phyloP scores from a whole-genome alignment of 2,329 filamentous ascomycete genomes.

The Phyllosticta capitalensis region DNA sequence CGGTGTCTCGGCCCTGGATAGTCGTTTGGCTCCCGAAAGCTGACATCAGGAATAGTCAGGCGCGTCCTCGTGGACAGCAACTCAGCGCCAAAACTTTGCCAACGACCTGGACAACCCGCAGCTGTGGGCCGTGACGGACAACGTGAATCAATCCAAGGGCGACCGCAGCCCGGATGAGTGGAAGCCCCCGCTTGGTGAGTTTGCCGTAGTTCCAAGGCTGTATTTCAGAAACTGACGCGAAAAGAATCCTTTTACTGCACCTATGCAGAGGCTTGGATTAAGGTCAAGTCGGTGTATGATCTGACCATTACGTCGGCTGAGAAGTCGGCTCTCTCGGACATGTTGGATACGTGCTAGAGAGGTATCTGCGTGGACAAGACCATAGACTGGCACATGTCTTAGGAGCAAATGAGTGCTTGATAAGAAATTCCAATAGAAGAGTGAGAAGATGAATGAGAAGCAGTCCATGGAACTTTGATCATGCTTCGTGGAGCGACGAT shows the following conservation, averaged over 20 bases:
- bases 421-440: not conserved
- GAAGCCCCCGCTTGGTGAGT: conserved; percentile 57
- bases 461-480: too few relatives aligned
- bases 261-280: conserved; percentile 67
- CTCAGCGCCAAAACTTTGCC: conserved; percentile 58
- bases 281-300: conserved; percentile 64
- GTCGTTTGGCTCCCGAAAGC: not conserved
- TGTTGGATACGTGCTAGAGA: conserved; percentile 54
- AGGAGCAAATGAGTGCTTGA: not conserved
- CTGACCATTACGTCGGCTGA: conserved; percentile 63
- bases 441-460: not conserved
- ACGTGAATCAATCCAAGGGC: conserved; percentile 65
- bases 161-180: conserved; percentile 64
- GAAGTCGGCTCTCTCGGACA: conserved; percentile 55
- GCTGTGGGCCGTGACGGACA: conserved; percentile 69
- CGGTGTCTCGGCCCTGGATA: not conserved
- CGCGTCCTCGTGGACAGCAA: conserved; percentile 61
- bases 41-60: conserved; percentile 45
- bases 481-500: too few relatives aligned
- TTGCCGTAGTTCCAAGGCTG: conserved; percentile 15
- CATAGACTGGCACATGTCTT: not conserved
- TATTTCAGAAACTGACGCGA: conserved; percentile 9
- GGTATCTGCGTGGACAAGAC: not conserved
- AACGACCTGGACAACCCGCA: conserved; percentile 70
- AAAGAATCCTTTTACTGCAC: conserved; percentile 60